Base-by-base conservation (phyloP, 2,329 filamentous ascomycete genomes). In the Fusarium lyarnte region DNA sequence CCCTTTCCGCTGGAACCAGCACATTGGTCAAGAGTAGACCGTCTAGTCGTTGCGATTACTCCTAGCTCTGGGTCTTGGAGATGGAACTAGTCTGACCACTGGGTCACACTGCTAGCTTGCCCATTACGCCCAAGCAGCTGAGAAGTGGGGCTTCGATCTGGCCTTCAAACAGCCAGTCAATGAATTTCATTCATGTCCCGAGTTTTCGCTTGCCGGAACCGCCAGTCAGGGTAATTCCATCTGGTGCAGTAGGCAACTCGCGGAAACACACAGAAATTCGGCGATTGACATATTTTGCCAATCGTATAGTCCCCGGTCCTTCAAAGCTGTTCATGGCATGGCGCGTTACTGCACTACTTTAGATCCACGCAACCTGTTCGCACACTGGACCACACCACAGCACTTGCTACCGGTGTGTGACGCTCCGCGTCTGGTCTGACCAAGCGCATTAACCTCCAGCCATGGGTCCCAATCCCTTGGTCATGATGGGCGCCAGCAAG, bases 1-100 rank as follows among this genome's bases (percentile, higher is more conserved):
- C 87, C 82, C 83, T 83, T 82, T 82, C 86, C 87, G 85, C 91
- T 91, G 92, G 92, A 88, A 85, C 80, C 78, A 77, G 84, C 80
- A 87, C 85, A 84, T 81, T 86, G 87, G 86, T 84, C 86, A 81
- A 76, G 55, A 80, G 69, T 79, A 81, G 82, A 79, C 80, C 68
- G 82, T 78, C 70, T 71, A 77, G 78, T 78, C 64, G 81, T 78
- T 79, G 81, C 78, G 72, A 76, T 76, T 73, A 76, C 66, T 73
- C 58, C 69, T 47, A 76, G 66, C 73, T 58, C 69, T 47, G 66
- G 42, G 68, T 54, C 33, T 19, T 72, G 75, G 63, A 69, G 74
- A 75, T 73, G 68, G 60, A 68, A 72, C 68, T 67, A 63, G 66
- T 63, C 60, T 73, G 74, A 41, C 63, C 64, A 41, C 58, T 58